Percentiles rank a stretch among this genome's conserved stretches.
Conservation (phyloP, 306 rosid genomes). For the Trichosanthes cucumerina region DNA sequence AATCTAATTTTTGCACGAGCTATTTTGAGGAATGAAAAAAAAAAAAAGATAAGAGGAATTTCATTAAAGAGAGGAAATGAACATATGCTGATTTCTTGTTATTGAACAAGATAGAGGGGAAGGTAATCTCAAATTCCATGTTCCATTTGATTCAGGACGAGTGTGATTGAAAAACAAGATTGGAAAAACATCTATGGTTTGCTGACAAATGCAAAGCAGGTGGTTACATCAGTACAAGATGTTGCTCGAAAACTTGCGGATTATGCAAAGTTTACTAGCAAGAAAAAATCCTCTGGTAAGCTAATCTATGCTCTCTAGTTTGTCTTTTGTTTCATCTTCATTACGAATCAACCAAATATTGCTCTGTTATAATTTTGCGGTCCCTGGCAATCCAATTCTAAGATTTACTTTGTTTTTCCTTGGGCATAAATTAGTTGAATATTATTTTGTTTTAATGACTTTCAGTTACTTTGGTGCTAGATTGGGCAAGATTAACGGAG, state of each 20-base stretch:
- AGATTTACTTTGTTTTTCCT: background rate
- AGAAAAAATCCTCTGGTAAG: conserved; percentile 38
- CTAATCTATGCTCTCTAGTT: background rate
- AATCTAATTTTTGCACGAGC: background rate
- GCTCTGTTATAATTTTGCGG: background rate
- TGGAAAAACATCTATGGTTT: conserved; percentile 63
- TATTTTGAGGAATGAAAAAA: background rate
- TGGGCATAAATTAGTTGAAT: background rate
- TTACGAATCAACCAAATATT: background rate
- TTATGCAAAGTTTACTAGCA: conserved; percentile 56
- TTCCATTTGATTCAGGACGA: conserved; percentile 39
- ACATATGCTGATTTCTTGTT: background rate
- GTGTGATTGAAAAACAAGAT: conserved; percentile 72
- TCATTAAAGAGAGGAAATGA: background rate
- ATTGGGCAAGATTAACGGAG: background rate
- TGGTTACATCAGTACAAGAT: conserved; percentile 75
- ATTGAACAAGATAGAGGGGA: conserved; percentile 3
- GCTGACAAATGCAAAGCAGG: conserved; percentile 84
- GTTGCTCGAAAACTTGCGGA: conserved; percentile 74
- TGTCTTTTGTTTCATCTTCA: background rate
- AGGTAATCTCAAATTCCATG: conserved; percentile 14
- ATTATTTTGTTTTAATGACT: background rate
- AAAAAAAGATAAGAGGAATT: background rate
- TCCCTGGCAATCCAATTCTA: background rate
- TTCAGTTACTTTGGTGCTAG: background rate